Evolutionary conservation across 2,329 filamentous ascomycete species (phyloP).

Genomic region (Ophiostoma montium): DNA sequence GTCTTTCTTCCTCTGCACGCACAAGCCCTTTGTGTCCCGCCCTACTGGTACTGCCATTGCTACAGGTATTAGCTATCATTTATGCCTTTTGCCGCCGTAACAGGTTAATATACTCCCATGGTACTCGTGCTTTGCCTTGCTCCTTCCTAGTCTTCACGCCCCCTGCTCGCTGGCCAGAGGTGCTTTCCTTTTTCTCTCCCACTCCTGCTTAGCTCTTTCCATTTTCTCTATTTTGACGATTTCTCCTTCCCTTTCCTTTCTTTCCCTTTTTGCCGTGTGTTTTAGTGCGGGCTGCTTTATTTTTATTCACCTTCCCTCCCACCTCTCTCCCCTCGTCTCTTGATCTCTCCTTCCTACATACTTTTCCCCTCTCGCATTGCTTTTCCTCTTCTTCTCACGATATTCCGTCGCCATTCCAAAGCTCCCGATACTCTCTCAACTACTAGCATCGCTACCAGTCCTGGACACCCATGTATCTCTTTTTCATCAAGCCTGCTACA

Average conservation of each 20-base stretch:
- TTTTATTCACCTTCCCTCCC: neutral
- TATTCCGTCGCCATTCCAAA: neutral
- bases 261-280: neutral
- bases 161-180: neutral
- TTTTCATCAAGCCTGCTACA: neutral
- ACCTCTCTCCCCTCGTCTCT: neutral
- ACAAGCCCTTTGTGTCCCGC: too few relatives aligned
- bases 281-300: neutral
- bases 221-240: neutral
- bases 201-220: neutral
- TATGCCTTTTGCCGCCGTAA: neutral
- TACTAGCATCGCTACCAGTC: too few relatives aligned
- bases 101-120: neutral
- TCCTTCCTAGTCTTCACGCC: neutral
- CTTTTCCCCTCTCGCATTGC: neutral
- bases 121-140: neutral
- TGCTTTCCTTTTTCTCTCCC: slow-evolving; percentile 1
- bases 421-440: neutral
- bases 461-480: neutral
- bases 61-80: neutral
- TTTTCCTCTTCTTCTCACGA: neutral
- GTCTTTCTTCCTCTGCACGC: too few relatives aligned
- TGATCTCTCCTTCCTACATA: neutral
- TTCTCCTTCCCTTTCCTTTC: neutral
- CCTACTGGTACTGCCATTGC: neutral